Base-by-base conservation (phyloP, 148 eudicot species). In the Nepenthes gracilis region DNA sequence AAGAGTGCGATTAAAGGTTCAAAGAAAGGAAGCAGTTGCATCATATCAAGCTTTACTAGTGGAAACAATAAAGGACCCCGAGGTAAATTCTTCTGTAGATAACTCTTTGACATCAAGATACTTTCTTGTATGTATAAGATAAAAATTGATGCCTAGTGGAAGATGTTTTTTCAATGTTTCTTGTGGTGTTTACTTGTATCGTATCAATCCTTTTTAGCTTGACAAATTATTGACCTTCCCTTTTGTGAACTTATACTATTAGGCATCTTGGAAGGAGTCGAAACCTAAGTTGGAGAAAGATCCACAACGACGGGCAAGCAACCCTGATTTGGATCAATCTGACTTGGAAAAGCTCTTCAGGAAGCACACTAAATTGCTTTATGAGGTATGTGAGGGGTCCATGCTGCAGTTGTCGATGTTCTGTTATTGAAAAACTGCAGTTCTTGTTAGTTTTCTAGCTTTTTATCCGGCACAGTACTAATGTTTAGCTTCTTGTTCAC, bases 231-330 rank as follows among this genome's bases (percentile, higher is more conserved):
- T 64, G 57, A n/a, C 13, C 34, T 49, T 61, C 14, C 36, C 12
- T 52, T 55, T 2, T 74, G 37, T 36, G 4, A 47, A 36, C 35
- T 65, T 48, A n/a, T 68, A 14, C 36, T 66, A 56, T 64, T 60
- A 93, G 99, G 97, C 86, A 37, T 89, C 97, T 32, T 94, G 99
- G 99, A 84, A 83, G 5, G 97, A 94, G 59, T 86, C 97, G 58
- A 94, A 81, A 69, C 68, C 85, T 36, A 94, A 85, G 70, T 75
- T 94, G 67, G 92, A 85, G 74, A 89, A 85, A 85, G 99, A 94
- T 78, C 97, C 97, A 58, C 99, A 94, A 84, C 77, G 86, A 13
- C 99, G 99, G 69, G 84, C 86, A 37, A 74, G 80, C 40, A 89
- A 81, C 72, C 77, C 86, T 47, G 83, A 85, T 58, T 80, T 94